Base-by-base conservation (phyloP, 2,329 filamentous ascomycete species). In the Ophiocordyceps camponoti-rufipedis region DNA sequence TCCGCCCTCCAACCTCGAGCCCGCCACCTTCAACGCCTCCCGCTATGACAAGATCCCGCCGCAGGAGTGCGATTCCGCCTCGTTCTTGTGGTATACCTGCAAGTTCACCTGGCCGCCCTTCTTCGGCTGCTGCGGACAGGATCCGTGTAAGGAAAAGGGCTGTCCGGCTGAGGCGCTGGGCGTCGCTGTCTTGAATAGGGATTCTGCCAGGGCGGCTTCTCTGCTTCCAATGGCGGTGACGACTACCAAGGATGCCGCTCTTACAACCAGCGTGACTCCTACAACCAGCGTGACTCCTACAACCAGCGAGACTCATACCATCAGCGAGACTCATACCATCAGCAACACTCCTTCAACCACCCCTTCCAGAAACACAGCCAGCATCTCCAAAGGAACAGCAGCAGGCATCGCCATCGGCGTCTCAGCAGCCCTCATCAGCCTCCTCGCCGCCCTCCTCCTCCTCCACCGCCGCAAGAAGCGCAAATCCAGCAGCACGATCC, bases 111-210 rank as follows among this genome's bases (percentile, higher is more conserved):
- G 28, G 0, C 56, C 58, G 16, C 56, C 62, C 0, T 67, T 65
- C 33, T 39, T 68, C 10, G 64, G 65, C 9, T 67, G 65, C 44
- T 67, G 65, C 29, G 38, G 47, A 0, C 45, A 50, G 42, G 49
- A 58, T 35, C 50, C 53, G 8, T 60, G 56, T 41, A 16, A 4
- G 3, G 38, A 46, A 9, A 46, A 47, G 1, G 49, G 52, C 1
- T 63, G 60, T 47, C 54, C 59, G 12, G 19, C 28, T 0, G 35
- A 39, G 13, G 46, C 52, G 28, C 41, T 60, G 35, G 47, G 54
- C 18, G 48, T 50, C 10, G 60, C 57, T 3, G 50, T 43, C 28
- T 48, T 63, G 45, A 60, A 54, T 18, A 9, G 7, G 35, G 16
- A 39, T 19, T 6, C 8, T 5, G 2, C 7, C 2, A 8, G 2